Evolutionary conservation across 345 rosid species (phyloP).

Genomic region (Salix suchowensis): DNA sequence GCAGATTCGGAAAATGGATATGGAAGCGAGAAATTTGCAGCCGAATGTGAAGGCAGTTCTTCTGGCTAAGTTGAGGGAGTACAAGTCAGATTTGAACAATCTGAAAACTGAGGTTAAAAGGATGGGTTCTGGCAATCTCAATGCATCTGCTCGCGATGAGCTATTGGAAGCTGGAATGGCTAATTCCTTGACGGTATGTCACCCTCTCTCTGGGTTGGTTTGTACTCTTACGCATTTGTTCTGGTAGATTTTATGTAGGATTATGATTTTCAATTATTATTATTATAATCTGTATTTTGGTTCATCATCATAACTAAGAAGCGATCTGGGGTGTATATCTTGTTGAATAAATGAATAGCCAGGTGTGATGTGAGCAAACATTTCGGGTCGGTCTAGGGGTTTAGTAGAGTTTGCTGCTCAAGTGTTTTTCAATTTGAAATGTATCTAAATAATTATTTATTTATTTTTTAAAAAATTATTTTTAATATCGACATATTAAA

Average conservation of each 20-base stretch:
- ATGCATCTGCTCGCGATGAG: conserved; percentile 22
- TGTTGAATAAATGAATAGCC: too few relatives aligned
- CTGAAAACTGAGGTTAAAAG: conserved; percentile 26
- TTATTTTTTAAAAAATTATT: too few relatives aligned
- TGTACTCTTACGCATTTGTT: not conserved
- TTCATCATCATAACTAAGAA: not conserved
- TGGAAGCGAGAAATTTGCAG: conserved; percentile 31
- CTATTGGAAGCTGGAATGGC: conserved; percentile 30
- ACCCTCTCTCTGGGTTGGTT: not conserved
- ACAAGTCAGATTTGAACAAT: conserved; percentile 32
- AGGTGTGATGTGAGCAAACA: not conserved
- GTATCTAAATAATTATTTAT: too few relatives aligned
- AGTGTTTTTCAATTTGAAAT: too few relatives aligned
- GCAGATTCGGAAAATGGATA: conserved; percentile 33
- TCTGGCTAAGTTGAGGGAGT: conserved; percentile 33
- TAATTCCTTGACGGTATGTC: conserved; percentile 20
- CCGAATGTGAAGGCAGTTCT: conserved; percentile 32
- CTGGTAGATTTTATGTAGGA: not conserved
- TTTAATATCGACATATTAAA: too few relatives aligned
- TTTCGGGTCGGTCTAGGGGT: not conserved
- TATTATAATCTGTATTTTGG: not conserved
- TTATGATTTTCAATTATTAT: not conserved
- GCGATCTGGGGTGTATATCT: not conserved
- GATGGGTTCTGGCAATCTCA: conserved; percentile 19
- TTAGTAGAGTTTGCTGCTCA: too few relatives aligned